phyloP scores from a whole-genome alignment of 257 asterid genomes.

The Solanum lignicaule region DNA sequence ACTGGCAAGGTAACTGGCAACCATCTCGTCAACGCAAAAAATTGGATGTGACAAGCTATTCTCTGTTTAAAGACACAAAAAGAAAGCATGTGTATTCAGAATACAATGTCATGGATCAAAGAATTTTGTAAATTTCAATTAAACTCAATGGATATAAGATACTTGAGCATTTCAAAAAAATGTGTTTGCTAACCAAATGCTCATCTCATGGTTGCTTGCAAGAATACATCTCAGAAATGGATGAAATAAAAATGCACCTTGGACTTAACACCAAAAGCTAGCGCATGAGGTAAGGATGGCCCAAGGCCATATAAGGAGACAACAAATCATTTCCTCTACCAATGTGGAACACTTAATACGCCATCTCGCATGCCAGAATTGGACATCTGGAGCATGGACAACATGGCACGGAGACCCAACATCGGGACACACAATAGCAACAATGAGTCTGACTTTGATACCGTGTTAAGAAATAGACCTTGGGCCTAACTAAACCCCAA shows the following conservation, averaged over 20 bases:
- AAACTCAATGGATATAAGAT: neutral
- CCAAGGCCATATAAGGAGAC: neutral
- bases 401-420: neutral
- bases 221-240: neutral
- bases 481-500: neutral
- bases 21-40: slow-evolving; percentile 75
- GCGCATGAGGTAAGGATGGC: neutral
- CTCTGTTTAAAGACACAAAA: slow-evolving; percentile 41
- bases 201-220: neutral
- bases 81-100: neutral
- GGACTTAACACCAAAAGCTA: neutral
- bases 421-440: neutral
- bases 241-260: neutral
- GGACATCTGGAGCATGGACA: neutral
- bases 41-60: slow-evolving; percentile 77
- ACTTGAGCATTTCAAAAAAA: neutral
- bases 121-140: neutral
- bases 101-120: neutral
- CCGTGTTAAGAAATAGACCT: neutral
- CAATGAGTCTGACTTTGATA: neutral
- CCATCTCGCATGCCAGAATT: neutral
- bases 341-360: neutral
- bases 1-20: slow-evolving; percentile 66
- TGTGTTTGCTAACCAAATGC: neutral
- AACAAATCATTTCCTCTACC: neutral